phyloP scores from a whole-genome alignment of 768 basidiomycete species.

The Termitomyces eurrhizus region DNA sequence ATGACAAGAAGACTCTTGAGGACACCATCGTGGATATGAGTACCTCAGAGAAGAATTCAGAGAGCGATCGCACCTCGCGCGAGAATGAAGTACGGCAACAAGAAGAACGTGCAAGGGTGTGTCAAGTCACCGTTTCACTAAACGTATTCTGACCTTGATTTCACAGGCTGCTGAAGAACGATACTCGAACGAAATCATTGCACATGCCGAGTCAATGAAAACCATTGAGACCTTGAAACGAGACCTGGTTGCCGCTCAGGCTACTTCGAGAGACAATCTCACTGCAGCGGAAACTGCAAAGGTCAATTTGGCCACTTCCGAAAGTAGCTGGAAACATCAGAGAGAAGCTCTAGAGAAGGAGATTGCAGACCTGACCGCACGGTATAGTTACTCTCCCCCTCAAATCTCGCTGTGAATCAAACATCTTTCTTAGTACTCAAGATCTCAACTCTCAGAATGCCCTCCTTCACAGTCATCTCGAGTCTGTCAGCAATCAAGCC shows the following conservation, averaged over 20 bases:
- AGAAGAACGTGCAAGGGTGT: slow-evolving; percentile 67
- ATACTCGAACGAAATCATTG: slow-evolving; percentile 76
- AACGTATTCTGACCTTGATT: neutral
- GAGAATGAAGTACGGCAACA: slow-evolving; percentile 64
- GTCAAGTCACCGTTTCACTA: slow-evolving; percentile 6
- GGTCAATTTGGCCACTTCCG: slow-evolving; percentile 66
- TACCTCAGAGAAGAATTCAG: slow-evolving; percentile 64
- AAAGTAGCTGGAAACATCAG: slow-evolving; percentile 79
- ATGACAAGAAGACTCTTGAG: slow-evolving; percentile 80
- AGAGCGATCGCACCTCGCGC: slow-evolving; percentile 57
- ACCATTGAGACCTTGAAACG: slow-evolving; percentile 58
- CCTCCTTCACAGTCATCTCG: slow-evolving; percentile 78
- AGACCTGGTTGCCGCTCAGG: slow-evolving; percentile 51
- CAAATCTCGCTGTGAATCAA: neutral
- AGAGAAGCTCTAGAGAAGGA: slow-evolving; percentile 77
- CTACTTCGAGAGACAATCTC: slow-evolving; percentile 52
- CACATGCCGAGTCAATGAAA: slow-evolving; percentile 86
- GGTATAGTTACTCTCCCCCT: slow-evolving; percentile 40
- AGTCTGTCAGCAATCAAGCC: slow-evolving; percentile 79
- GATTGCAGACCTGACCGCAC: slow-evolving; percentile 60
- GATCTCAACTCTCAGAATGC: slow-evolving; percentile 75
- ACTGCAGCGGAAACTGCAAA: slow-evolving; percentile 69
- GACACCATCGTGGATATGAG: slow-evolving; percentile 80
- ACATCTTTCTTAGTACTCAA: slow-evolving; percentile 45
- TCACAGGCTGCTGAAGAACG: slow-evolving; percentile 70